phyloP scores from a whole-genome alignment of 164 flowering plant genomes.

The Vitis cinerea region DNA sequence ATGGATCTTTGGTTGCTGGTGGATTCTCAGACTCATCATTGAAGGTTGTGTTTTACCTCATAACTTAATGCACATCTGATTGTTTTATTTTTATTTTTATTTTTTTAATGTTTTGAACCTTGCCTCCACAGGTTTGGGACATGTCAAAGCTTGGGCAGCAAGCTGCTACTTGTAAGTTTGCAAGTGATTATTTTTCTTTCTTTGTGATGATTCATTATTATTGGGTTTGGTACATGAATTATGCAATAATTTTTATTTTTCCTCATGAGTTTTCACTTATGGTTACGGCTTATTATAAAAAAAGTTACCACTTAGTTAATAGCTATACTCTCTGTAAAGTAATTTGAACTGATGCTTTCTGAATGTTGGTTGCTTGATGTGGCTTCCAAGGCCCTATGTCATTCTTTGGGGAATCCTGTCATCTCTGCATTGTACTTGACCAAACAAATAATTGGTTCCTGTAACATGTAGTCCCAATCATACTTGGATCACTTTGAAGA shows the following conservation, averaged over 20 bases:
- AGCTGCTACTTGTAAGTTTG: conserved; percentile 51
- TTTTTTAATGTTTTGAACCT: neutral
- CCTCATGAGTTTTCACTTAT: too few relatives aligned
- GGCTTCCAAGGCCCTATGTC: too few relatives aligned
- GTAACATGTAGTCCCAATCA: too few relatives aligned
- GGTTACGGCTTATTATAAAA: too few relatives aligned
- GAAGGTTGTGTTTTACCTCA: conserved; percentile 49
- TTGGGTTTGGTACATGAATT: neutral
- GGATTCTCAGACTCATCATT: conserved; percentile 97
- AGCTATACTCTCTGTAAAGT: too few relatives aligned
- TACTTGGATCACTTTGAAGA: too few relatives aligned
- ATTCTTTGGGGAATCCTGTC: too few relatives aligned
- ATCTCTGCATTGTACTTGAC: too few relatives aligned
- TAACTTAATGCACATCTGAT: neutral
- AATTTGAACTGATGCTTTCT: too few relatives aligned
- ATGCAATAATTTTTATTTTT: neutral
- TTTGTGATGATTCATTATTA: neutral
- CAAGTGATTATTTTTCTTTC: neutral
- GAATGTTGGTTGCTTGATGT: too few relatives aligned
- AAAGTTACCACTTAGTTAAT: too few relatives aligned
- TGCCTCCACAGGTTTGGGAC: conserved; percentile 79
- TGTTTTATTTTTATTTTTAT: neutral
- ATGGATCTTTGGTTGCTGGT: conserved; percentile 97
- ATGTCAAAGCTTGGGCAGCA: conserved; percentile 91
- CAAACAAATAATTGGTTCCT: too few relatives aligned